phyloP scores from a whole-genome alignment of 1,139 yeast genomes.

The Hanseniaspora gamundiae region DNA sequence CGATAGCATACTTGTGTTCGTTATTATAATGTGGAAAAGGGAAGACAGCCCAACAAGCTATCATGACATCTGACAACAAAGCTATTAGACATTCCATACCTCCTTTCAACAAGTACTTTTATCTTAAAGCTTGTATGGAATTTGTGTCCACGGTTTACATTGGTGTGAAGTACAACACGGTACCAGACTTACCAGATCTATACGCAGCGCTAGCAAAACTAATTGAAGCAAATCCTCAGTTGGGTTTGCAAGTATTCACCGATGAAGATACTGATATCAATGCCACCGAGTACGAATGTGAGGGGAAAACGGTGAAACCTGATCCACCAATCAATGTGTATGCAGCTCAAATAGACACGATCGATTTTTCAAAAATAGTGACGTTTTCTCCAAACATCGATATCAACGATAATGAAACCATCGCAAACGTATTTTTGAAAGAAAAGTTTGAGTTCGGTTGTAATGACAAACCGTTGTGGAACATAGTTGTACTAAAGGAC shows the following conservation, averaged over 20 bases:
- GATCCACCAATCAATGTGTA: background rate
- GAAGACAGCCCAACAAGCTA: too few species aligned
- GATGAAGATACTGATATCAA: constrained; percentile 27
- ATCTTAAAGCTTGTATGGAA: background rate
- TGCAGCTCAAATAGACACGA: background rate
- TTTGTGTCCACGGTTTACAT: background rate
- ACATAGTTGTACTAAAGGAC: constrained; percentile 3
- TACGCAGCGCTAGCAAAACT: background rate
- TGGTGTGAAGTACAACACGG: background rate
- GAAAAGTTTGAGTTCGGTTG: constrained; percentile 3
- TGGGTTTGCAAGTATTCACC: background rate
- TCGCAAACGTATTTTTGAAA: background rate
- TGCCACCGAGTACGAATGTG: constrained; percentile 26
- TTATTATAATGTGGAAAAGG: too few species aligned
- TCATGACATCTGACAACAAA: too few species aligned
- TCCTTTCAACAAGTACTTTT: background rate
- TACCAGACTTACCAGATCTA: background rate
- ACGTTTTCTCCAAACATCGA: background rate
- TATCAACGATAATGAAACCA: constrained; percentile 2
- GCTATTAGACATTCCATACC: background rate
- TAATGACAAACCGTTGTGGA: constrained; percentile 4
- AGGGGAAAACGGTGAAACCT: background rate
- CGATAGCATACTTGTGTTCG: too few species aligned
- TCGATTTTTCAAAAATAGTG: background rate
- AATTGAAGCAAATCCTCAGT: background rate